Percentiles rank a stretch among this genome's conserved stretches.
These are phyloP conservation scores for Endocarpon pusillum DNA, from an alignment of 495 filamentous ascomycete species.

Conservation along the genomic window DNA sequence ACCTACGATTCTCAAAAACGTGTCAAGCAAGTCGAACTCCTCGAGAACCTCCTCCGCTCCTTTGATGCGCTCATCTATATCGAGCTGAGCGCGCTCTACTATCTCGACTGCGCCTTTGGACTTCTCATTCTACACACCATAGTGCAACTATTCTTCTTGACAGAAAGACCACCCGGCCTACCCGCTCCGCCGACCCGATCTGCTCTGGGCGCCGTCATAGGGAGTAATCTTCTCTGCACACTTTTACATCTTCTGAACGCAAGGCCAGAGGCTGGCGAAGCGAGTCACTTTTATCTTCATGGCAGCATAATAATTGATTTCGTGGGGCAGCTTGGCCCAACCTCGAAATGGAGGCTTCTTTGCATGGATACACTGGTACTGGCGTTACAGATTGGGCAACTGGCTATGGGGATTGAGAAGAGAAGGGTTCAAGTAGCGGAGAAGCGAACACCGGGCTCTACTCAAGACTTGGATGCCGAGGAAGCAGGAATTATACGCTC, in stretches of 20 bases:
- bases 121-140: slow-evolving; percentile 52
- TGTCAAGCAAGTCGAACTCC: slow-evolving; percentile 42
- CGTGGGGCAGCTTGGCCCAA: slow-evolving; percentile 65
- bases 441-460: slow-evolving; percentile 8
- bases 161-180: slow-evolving; percentile 55
- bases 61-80: slow-evolving; percentile 70
- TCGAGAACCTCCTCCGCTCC: slow-evolving; percentile 51
- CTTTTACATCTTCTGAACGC: slow-evolving; percentile 48
- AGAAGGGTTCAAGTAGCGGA: slow-evolving; percentile 28
- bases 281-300: slow-evolving; percentile 64
- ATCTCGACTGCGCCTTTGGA: slow-evolving; percentile 75
- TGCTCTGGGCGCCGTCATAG: slow-evolving; percentile 52
- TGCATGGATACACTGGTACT: slow-evolving; percentile 48
- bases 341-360: slow-evolving; percentile 44
- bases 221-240: slow-evolving; percentile 55
- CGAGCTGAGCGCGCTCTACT: slow-evolving; percentile 68
- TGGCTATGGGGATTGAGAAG: slow-evolving; percentile 54
- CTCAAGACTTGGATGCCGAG: slow-evolving; percentile 64
- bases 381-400: slow-evolving; percentile 52
- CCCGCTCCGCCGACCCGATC: slow-evolving; percentile 44
- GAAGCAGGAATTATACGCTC: slow-evolving; percentile 54
- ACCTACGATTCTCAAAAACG: too few species aligned
- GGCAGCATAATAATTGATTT: slow-evolving; percentile 78
- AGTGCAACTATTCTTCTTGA: slow-evolving; percentile 59
- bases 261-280: slow-evolving; percentile 51